A percentile compares a stretch with the other conserved stretches of the same genome.
Evolutionary conservation across 2,329 filamentous ascomycete species (phyloP).

Genomic region (Simplicillium sp.): DNA sequence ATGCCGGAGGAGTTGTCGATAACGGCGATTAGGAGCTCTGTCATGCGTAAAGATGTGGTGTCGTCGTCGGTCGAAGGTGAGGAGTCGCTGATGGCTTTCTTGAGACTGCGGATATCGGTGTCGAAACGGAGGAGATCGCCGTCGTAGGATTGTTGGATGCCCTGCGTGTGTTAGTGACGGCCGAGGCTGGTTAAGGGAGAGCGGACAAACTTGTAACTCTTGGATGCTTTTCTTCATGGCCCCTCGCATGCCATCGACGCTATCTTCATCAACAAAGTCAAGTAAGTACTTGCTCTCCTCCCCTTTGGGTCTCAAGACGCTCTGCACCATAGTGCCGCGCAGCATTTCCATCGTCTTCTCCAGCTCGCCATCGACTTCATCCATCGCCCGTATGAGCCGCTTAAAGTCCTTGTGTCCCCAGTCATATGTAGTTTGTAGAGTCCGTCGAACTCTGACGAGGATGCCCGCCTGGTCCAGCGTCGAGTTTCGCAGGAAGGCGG

Average conservation of each 20-base stretch:
- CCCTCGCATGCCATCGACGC: conserved; percentile 55
- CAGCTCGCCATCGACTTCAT: conserved; percentile 55
- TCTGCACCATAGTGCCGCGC: conserved; percentile 53
- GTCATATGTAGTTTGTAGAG: conserved; percentile 46
- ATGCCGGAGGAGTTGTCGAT: conserved; percentile 71
- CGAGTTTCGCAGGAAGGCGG: conserved; percentile 55
- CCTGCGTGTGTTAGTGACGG: conserved; percentile 24
- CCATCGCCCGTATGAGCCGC: conserved; percentile 53
- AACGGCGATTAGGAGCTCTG: conserved; percentile 49
- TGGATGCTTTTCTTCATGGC: conserved; percentile 62
- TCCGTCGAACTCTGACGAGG: conserved; percentile 39
- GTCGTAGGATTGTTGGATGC: conserved; percentile 64
- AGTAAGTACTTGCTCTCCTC: conserved; percentile 55
- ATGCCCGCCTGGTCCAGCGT: conserved; percentile 47
- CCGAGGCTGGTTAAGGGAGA: neutral
- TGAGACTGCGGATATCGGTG: conserved; percentile 58
- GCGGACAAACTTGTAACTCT: conserved; percentile 50
- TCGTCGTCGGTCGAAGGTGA: conserved; percentile 21
- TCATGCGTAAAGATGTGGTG: conserved; percentile 25
- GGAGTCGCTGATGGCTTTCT: conserved; percentile 41
- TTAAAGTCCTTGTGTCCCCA: conserved; percentile 51
- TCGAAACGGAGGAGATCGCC: conserved; percentile 68
- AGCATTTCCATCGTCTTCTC: conserved; percentile 58
- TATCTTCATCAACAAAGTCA: conserved; percentile 68
- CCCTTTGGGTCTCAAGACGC: conserved; percentile 48